These are phyloP conservation scores for Ophiostoma australiae DNA, from an alignment of 2,329 filamentous ascomycete species.

Conservation along the genomic window DNA sequence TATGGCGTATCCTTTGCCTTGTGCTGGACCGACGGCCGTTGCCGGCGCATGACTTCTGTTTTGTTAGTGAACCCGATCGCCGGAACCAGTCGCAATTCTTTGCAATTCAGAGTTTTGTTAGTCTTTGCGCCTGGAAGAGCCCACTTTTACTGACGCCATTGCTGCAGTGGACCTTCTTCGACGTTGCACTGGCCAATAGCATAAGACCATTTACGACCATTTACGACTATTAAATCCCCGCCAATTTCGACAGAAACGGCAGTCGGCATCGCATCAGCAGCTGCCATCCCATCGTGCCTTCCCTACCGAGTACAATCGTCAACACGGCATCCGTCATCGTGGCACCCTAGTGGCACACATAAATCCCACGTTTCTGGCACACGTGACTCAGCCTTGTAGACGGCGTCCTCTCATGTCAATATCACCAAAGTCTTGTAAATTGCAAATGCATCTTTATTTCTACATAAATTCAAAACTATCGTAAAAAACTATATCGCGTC, in stretches of 20 bases:
- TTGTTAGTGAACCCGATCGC: neutral
- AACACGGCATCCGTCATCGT: neutral
- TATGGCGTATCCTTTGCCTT: conserved; percentile 7
- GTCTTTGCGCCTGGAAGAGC: neutral
- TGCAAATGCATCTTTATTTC: conserved; percentile 6
- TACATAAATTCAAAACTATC: conserved; percentile 12
- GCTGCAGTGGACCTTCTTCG: neutral
- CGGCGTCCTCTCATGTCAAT: neutral
- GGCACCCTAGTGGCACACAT: neutral
- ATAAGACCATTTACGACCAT: conserved; percentile 19
- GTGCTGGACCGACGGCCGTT: conserved; percentile 7
- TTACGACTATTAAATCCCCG: neutral
- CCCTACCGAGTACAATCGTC: neutral
- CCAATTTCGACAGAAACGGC: conserved; percentile 16
- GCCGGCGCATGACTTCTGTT: neutral
- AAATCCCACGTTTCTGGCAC: neutral
- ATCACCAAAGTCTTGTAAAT: neutral
- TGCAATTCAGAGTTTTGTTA: neutral
- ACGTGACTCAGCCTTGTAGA: conserved; percentile 6
- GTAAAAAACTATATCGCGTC: neutral
- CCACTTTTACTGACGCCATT: conserved; percentile 27
- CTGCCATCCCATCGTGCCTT: conserved; percentile 17
- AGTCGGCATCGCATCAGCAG: conserved; percentile 16
- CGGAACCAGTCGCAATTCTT: conserved; percentile 5
- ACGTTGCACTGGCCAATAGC: conserved; percentile 19